Evolutionary conservation across 495 filamentous ascomycete species (phyloP).

Genomic region (Astrothelium subdiscretum): DNA sequence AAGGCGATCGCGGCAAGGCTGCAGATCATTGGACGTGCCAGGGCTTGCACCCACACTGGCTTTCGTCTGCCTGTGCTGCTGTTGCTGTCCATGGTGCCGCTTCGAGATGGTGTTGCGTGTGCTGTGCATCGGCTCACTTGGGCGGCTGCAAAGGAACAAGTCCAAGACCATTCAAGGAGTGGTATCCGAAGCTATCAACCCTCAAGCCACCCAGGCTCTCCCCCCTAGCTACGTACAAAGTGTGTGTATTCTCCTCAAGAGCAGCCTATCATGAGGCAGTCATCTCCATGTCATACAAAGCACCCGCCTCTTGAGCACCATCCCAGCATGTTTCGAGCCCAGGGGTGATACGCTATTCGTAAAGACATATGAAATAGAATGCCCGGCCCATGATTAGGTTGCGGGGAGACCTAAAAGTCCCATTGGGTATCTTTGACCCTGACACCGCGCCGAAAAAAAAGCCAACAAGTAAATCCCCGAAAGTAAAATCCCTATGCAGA

Average conservation of each 20-base stretch:
- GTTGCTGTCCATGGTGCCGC: neutral
- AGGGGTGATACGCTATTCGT: neutral
- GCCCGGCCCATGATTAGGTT: constrained; percentile 2
- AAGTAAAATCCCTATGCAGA: neutral
- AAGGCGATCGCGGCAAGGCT: constrained; percentile 1
- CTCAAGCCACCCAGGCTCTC: neutral
- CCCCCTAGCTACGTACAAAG: neutral
- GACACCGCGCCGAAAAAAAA: neutral
- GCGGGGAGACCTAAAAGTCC: constrained; percentile 4
- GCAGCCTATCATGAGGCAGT: neutral
- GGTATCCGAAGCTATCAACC: neutral
- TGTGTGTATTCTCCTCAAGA: neutral
- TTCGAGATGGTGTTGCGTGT: neutral
- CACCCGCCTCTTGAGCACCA: neutral
- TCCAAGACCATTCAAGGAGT: neutral
- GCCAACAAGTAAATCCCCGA: neutral
- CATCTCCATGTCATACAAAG: neutral
- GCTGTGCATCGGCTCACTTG: neutral
- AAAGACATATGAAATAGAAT: neutral
- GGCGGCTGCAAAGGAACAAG: neutral
- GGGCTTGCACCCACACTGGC: neutral
- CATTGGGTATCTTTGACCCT: neutral
- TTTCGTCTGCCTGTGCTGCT: too few relatives aligned
- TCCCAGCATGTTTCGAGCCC: neutral
- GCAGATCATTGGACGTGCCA: constrained; percentile 1